Evolutionary conservation across 108 stramenopile species (phyloP), one percentile per base, ranked within the genome.

Genomic region (Asterionellopsis glacialis): DNA sequence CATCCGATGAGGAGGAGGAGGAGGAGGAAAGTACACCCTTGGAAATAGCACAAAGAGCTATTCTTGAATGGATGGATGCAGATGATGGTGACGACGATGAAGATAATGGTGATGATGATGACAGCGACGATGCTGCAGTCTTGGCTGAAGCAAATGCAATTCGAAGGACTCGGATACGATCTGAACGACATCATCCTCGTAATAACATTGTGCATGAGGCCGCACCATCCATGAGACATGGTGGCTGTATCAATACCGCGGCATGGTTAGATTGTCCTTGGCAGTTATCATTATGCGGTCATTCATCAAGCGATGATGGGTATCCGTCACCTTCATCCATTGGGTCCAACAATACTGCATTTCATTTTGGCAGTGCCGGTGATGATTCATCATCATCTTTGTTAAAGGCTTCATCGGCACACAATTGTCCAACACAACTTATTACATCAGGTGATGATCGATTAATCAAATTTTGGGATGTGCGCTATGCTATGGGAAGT

Each of bases 231-330:
- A 84, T 92, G 75, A 76, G 70, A 21, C 90, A 92, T 64, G 75
- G 79, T 0, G 90, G 90, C 10, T 92, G 90, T 45, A 85, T 92
- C 59, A 92, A 92, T 52, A 92, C 90, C 18, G 87, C 85, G 12
- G 70, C 73, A n/a, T 92, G 90, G 90, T 40, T 92, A 54, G 74
- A 79, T 57, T 77, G 73, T 43, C 75, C 68, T 1, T 92, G 90
- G 87, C 69, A 85, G 38, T 63, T 88, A 23, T 84, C 85, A 15
- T 7, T 57, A n/a, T 40, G 41, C 18, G 56, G 39, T 16, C 1
- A 39, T 48, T 33, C 33, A 2, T 33, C 33, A 24, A 53, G 24
- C 22, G 25, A 27, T 15, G 53, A 54, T 54, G 56, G 56, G 16
- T 27, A 57, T n/a, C 28, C 47, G 9, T 48, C 47, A 21, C 19